Base-by-base conservation (phyloP, 805 yeast species). In the Cyberlindnera maritima region DNA sequence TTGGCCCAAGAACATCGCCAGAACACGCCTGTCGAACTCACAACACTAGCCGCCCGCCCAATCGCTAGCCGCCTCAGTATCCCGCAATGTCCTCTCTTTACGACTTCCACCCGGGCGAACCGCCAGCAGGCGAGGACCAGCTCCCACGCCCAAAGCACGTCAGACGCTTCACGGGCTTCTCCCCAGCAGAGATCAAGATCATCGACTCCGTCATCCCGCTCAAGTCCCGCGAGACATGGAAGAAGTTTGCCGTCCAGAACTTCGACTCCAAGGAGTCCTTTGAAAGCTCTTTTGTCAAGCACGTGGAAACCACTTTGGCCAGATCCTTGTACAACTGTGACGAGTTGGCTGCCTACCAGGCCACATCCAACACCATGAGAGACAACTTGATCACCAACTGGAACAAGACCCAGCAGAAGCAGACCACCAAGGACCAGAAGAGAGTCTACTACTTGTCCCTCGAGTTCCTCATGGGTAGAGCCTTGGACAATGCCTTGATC, bases 401-500 rank as follows among this genome's bases (percentile, higher is more conserved):
- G 97, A 90, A 91, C 64, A 82, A 84, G 66, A 90, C 97, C 34
- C 97, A 90, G 69, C 97, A 90, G 68, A 76, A 80, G 60, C 94
- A 88, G 67, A 89, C 97, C 14, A 67, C 84, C 39, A 82, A 79
- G 58, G 95, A 87, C 61, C 87, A 85, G 41, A 90, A 90, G 69
- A 75, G 97, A 53, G 84, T 90, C 36, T 90, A 90, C 68, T 90
- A 90, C 64, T 66, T 90, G 50, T 87, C 96, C 3, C 73, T 90
- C 56, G 97, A 90, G 69, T 90, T 88, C 64, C 71, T 90, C 53
- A 88, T 90, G 96, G 97, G 97, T 38, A 79, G 96, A 60, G 96
- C 97, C 39, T 75, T 90, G 75, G 97, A 91, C 67, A 91, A 91
- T 64, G 96, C 97, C 28, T 70, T 91, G 70, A 85, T 90, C 67